Conservation (phyloP, 176 grass and related monocot species). For the Ampelocalamus luodianensis region DNA sequence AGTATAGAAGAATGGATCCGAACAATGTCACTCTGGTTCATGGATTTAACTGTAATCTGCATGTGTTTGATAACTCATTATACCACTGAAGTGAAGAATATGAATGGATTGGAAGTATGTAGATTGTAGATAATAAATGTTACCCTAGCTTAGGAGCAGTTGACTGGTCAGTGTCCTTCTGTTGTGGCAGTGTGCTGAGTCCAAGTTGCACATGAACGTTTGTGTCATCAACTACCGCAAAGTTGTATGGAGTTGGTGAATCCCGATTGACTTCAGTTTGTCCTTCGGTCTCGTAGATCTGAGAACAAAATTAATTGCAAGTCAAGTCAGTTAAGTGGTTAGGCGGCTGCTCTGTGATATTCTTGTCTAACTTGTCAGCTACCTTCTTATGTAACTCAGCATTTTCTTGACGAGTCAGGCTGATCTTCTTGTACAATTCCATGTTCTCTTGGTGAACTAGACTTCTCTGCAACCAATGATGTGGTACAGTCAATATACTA, state of each 20-base stretch:
- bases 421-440: slow-evolving; percentile 78
- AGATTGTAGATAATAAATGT: neutral
- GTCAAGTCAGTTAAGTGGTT: slow-evolving; percentile 15
- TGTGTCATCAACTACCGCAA: slow-evolving; percentile 56
- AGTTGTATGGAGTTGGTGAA: slow-evolving; percentile 59
- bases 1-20: neutral
- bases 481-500: slow-evolving; percentile 16
- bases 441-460: slow-evolving; percentile 82
- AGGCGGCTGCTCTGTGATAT: neutral
- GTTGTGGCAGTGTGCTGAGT: slow-evolving; percentile 56
- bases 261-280: slow-evolving; percentile 48
- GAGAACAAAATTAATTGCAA: slow-evolving; percentile 21
- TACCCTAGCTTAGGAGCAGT: slow-evolving; percentile 67
- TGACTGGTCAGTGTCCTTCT: slow-evolving; percentile 21
- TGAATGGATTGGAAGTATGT: slow-evolving; percentile 18
- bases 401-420: slow-evolving; percentile 68
- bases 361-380: slow-evolving; percentile 24
- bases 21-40: slow-evolving; percentile 26
- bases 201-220: slow-evolving; percentile 69
- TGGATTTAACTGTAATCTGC: slow-evolving; percentile 57
- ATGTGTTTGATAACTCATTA: slow-evolving; percentile 40
- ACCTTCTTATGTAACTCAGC: slow-evolving; percentile 76
- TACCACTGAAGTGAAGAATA: slow-evolving; percentile 20
- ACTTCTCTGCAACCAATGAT: slow-evolving; percentile 57
- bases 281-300: slow-evolving; percentile 60